These are phyloP conservation scores for Neurospora sp. DNA, from an alignment of 495 filamentous ascomycete genomes.

Conservation along the genomic window DNA sequence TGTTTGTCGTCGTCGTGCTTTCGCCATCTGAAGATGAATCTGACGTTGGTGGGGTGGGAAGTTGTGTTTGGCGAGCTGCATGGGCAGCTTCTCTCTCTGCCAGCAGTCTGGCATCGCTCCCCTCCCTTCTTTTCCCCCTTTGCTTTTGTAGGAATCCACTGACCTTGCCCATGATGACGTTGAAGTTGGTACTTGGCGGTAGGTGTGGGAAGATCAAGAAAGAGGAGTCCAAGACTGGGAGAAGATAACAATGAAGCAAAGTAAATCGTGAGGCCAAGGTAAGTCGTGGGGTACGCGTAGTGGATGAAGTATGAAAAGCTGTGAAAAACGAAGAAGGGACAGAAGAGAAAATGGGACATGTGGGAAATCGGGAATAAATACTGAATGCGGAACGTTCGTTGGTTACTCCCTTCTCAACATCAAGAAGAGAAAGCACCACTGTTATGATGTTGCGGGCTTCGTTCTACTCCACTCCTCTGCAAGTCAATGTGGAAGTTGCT, in stretches of 20 bases:
- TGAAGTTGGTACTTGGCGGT: neutral
- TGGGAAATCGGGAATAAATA: neutral
- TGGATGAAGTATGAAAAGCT: neutral
- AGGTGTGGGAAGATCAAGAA: neutral
- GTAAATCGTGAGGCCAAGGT: neutral
- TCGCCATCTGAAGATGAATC: neutral
- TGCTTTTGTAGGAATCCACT: neutral
- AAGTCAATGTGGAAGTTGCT: neutral
- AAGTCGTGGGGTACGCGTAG: neutral
- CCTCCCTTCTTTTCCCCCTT: neutral
- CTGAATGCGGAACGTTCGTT: neutral
- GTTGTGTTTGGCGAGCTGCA: neutral
- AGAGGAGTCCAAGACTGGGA: neutral
- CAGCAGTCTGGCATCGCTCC: neutral
- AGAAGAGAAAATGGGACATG: neutral
- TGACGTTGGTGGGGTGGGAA: neutral
- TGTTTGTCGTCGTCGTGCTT: neutral
- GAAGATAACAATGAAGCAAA: neutral
- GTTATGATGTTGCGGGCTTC: neutral
- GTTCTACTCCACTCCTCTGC: neutral
- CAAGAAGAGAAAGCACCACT: neutral
- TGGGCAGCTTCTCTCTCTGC: neutral
- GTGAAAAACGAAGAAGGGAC: neutral
- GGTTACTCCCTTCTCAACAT: neutral
- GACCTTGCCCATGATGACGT: neutral